Evolutionary conservation across 495 filamentous ascomycete genomes (phyloP).

Genomic region (Neurospora tetrasperma): DNA sequence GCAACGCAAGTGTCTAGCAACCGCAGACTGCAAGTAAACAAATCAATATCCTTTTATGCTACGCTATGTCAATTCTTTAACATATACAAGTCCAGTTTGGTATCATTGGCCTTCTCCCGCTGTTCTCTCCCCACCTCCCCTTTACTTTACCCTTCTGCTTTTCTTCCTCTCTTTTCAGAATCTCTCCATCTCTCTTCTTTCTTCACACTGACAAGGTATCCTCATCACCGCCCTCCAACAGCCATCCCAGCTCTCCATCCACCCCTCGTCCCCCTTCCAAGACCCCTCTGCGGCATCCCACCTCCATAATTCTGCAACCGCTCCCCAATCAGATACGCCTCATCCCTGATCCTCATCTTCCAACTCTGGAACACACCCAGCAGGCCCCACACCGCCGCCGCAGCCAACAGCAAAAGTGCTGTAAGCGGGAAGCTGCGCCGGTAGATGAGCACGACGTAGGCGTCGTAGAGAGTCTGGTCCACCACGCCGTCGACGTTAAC

Average conservation of each 20-base stretch:
- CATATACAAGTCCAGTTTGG: neutral
- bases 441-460: slow-evolving; percentile 48
- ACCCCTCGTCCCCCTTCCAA: slow-evolving; percentile 4
- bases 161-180: neutral
- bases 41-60: neutral
- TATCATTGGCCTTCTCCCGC: neutral
- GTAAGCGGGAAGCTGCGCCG: slow-evolving; percentile 63
- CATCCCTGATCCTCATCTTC: slow-evolving; percentile 77
- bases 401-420: slow-evolving; percentile 31
- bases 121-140: neutral
- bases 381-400: slow-evolving; percentile 32
- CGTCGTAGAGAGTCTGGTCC: slow-evolving; percentile 27
- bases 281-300: slow-evolving; percentile 5
- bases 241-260: slow-evolving; percentile 19
- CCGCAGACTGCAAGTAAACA: neutral
- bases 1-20: neutral
- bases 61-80: neutral
- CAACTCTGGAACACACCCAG: slow-evolving; percentile 61
- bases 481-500: slow-evolving; percentile 8
- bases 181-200: neutral
- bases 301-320: slow-evolving; percentile 87
- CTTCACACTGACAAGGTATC: no score
- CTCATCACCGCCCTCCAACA: neutral
- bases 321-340: slow-evolving; percentile 94
- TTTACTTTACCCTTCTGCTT: neutral